phyloP scores from a whole-genome alignment of 768 basidiomycete species.

The Kwoniella sp. region DNA sequence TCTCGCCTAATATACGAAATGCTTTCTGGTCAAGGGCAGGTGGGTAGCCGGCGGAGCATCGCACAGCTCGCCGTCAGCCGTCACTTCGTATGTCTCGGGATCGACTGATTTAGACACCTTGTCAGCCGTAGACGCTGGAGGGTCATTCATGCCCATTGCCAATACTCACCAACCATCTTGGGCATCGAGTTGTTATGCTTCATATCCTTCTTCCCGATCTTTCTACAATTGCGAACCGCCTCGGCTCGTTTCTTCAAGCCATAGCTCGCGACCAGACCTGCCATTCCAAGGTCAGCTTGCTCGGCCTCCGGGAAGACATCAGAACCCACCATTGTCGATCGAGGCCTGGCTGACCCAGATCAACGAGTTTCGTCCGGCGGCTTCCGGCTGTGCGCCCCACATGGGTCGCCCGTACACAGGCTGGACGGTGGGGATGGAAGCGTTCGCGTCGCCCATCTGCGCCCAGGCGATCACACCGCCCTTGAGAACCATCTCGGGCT shows the following conservation, averaged over 20 bases:
- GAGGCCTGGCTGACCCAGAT: slow-evolving; percentile 78
- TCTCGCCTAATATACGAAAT: slow-evolving; percentile 60
- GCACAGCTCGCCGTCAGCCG: slow-evolving; percentile 69
- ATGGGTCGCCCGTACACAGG: slow-evolving; percentile 80
- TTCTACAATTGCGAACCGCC: slow-evolving; percentile 71
- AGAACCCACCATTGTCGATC: slow-evolving; percentile 53
- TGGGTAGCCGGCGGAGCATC: slow-evolving; percentile 70
- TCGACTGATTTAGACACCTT: slow-evolving; percentile 63
- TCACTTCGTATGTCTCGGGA: slow-evolving; percentile 84
- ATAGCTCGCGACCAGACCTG: slow-evolving; percentile 63
- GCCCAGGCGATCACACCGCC: slow-evolving; percentile 89
- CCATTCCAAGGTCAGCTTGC: background rate
- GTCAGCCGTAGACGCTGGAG: background rate
- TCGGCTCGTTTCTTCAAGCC: slow-evolving; percentile 66
- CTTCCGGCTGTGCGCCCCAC: slow-evolving; percentile 78
- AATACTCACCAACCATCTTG: slow-evolving; percentile 57
- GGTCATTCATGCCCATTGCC: background rate
- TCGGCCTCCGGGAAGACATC: background rate
- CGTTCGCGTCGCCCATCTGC: slow-evolving; percentile 96
- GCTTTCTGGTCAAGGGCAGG: slow-evolving; percentile 65
- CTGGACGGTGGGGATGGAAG: slow-evolving; percentile 91
- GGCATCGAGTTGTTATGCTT: slow-evolving; percentile 85
- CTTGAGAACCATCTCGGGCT: slow-evolving; percentile 92
- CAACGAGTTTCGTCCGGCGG: slow-evolving; percentile 79
- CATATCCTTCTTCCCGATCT: slow-evolving; percentile 79